Conservation (phyloP, 2,329 filamentous ascomycete species). For the Ilyonectria sp. region DNA sequence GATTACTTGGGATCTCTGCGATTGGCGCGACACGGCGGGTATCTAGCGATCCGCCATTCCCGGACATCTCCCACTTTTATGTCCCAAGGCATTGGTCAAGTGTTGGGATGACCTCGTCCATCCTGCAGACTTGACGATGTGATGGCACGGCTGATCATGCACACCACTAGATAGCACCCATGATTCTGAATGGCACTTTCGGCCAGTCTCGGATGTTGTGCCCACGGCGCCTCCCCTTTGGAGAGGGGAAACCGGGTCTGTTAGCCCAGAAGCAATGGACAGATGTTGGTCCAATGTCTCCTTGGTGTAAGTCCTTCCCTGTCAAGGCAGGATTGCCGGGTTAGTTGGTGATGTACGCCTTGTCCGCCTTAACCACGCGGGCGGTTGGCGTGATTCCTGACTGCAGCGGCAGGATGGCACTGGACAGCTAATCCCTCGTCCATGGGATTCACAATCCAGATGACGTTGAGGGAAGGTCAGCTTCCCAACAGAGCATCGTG, state of each 20-base stretch:
- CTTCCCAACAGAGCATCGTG: constrained; percentile 41
- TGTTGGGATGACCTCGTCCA: neutral
- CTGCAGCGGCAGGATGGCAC: constrained; percentile 5
- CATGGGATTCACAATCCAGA: constrained; percentile 35
- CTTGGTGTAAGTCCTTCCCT: constrained; percentile 25
- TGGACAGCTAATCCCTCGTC: constrained; percentile 33
- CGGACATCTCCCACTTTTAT: constrained; percentile 36
- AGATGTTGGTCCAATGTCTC: neutral
- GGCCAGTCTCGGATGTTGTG: neutral
- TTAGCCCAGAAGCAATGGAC: neutral
- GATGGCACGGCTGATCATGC: constrained; percentile 6
- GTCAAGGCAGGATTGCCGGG: constrained; percentile 19
- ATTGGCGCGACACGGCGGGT: constrained; percentile 40
- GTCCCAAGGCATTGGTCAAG: constrained; percentile 22
- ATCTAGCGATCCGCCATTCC: constrained; percentile 40
- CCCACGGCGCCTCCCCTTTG: neutral
- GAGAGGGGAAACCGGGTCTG: neutral
- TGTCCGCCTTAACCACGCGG: constrained; percentile 7
- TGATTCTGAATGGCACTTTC: constrained; percentile 3
- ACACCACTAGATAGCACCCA: constrained; percentile 14
- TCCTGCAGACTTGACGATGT: constrained; percentile 8
- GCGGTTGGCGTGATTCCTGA: constrained; percentile 14
- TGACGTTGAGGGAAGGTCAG: constrained; percentile 37
- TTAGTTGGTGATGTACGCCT: constrained; percentile 12
- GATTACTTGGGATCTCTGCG: constrained; percentile 34